phyloP scores from a whole-genome alignment of 2,329 filamentous ascomycete genomes.

The Raffaelea deltoideospora region DNA sequence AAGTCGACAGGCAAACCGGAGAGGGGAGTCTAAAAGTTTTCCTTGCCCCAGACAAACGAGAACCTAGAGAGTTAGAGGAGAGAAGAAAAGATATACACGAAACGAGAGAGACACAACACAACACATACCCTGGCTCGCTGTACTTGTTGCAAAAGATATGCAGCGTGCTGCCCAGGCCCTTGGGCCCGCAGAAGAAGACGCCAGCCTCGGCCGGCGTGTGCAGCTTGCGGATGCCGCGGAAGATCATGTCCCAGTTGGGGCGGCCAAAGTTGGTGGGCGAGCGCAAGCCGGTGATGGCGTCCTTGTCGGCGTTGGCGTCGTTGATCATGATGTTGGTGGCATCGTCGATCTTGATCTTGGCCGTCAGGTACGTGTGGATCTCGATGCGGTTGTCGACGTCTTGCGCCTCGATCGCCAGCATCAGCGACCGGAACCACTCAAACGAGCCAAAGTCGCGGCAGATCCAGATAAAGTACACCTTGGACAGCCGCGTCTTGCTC shows the following conservation, averaged over 20 bases:
- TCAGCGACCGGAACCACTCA: conserved; percentile 76
- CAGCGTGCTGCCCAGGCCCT: conserved; percentile 58
- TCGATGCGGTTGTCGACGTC: conserved; percentile 74
- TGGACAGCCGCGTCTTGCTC: conserved; percentile 62
- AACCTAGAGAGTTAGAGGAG: conserved; percentile 26
- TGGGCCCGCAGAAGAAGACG: conserved; percentile 78
- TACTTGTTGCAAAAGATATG: conserved; percentile 83
- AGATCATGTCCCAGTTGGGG: conserved; percentile 85
- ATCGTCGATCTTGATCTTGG: conserved; percentile 73
- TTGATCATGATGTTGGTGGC: conserved; percentile 90
- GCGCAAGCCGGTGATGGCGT: conserved; percentile 69
- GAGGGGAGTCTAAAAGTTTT: conserved; percentile 41
- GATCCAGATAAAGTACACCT: conserved; percentile 90
- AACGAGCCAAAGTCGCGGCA: conserved; percentile 79
- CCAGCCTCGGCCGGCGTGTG: conserved; percentile 58
- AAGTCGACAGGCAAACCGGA: background rate
- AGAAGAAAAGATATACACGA: conserved; percentile 5
- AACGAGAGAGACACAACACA: conserved; percentile 8
- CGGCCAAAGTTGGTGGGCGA: conserved; percentile 75
- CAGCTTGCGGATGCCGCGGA: conserved; percentile 67
- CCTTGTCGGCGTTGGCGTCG: conserved; percentile 69
- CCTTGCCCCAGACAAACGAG: conserved; percentile 53
- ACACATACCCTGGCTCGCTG: conserved; percentile 59
- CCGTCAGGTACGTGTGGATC: conserved; percentile 78
- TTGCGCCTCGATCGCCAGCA: conserved; percentile 74